Percentiles rank a stretch among this genome's conserved stretches.
These are phyloP conservation scores for Neospermospora avenae DNA, from an alignment of 2,329 filamentous ascomycete genomes.

Conservation along the genomic window DNA sequence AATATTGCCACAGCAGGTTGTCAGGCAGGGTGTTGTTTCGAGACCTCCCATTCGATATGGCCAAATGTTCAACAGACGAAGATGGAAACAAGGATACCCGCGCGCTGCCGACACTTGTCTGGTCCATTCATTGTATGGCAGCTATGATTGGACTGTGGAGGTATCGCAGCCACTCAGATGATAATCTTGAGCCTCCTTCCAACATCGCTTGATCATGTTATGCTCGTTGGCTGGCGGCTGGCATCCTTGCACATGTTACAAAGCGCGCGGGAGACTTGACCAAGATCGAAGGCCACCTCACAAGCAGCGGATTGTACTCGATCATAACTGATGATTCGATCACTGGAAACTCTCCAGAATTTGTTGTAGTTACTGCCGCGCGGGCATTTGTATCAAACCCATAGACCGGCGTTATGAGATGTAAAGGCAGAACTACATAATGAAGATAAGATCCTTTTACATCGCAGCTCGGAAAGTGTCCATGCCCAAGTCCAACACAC, in stretches of 20 bases:
- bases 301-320: constrained; percentile 16
- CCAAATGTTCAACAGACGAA: neutral
- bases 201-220: constrained; percentile 17
- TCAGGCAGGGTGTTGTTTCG: constrained; percentile 7
- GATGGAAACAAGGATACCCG: constrained; percentile 14
- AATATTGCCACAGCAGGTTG: constrained; percentile 8
- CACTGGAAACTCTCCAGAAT: constrained; percentile 4
- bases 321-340: constrained; percentile 23
- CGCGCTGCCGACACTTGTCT: constrained; percentile 22
- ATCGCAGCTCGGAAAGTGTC: neutral
- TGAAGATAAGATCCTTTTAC: constrained; percentile 12
- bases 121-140: constrained; percentile 7
- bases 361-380: constrained; percentile 22
- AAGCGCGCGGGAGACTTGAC: constrained; percentile 28
- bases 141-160: constrained; percentile 17
- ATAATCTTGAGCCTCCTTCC: constrained; percentile 26
- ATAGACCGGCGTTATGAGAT: constrained; percentile 13
- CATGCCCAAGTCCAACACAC: constrained; percentile 1
- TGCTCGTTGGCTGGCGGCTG: constrained; percentile 27
- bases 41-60: constrained; percentile 14
- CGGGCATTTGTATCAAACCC: constrained; percentile 25
- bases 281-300: constrained; percentile 1
- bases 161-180: constrained; percentile 27
- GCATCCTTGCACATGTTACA: constrained; percentile 8
- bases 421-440: constrained; percentile 23